phyloP scores from a whole-genome alignment of 2,329 filamentous ascomycete genomes.

The Diaporthe eres region DNA sequence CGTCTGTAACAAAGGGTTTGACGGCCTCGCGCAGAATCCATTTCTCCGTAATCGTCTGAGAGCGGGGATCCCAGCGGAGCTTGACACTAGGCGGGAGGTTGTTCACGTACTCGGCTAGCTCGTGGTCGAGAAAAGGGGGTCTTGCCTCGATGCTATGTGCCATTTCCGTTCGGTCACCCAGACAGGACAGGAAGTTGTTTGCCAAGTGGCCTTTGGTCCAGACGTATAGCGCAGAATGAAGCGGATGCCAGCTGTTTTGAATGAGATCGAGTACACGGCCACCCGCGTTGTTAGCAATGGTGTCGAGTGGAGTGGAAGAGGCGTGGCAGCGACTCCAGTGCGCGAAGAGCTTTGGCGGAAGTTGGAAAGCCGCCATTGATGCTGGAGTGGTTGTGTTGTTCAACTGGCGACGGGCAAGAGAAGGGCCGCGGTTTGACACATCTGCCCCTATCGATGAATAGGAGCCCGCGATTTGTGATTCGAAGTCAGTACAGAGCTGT shows the following conservation, averaged over 20 bases:
- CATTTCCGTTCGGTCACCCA: conserved; percentile 55
- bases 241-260: conserved; percentile 48
- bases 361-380: conserved; percentile 36
- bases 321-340: neutral
- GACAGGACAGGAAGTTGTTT: conserved; percentile 49
- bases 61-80: neutral
- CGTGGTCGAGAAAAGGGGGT: conserved; percentile 54
- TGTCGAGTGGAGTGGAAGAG: neutral
- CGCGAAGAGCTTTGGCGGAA: neutral
- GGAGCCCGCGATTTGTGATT: conserved; percentile 1
- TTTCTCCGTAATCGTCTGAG: conserved; percentile 58
- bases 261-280: conserved; percentile 45
- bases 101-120: conserved; percentile 50
- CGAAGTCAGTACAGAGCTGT: neutral
- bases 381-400: conserved; percentile 31
- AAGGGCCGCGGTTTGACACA: neutral
- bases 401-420: conserved; percentile 1
- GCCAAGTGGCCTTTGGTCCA: conserved; percentile 46
- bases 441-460: conserved; percentile 29
- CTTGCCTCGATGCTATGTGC: conserved; percentile 54
- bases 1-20: conserved; percentile 64
- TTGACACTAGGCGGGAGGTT: conserved; percentile 50
- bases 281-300: conserved; percentile 34
- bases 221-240: conserved; percentile 49
- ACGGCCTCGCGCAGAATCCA: conserved; percentile 65